Conservation (phyloP, 257 asterid species). For the Primulina tabacum region DNA sequence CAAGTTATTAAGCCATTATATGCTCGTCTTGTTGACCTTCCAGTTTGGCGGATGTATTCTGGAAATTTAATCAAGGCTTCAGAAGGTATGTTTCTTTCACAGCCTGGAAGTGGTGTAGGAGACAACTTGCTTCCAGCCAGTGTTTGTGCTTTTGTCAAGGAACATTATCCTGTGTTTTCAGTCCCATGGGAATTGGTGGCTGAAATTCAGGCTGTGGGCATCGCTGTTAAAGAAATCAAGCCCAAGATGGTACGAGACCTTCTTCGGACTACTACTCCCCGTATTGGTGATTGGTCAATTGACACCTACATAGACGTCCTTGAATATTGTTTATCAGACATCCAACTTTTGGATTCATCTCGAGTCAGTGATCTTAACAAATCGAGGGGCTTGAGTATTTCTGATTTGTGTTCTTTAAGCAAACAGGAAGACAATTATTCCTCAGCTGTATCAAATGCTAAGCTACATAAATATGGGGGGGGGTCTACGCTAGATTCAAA, state of each 20-base stretch:
- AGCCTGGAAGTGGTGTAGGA: constrained; percentile 80
- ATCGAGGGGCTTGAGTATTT: constrained; percentile 32
- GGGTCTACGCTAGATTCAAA: constrained; percentile 38
- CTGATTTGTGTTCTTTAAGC: constrained; percentile 36
- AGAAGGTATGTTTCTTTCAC: constrained; percentile 97
- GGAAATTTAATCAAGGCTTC: constrained; percentile 85
- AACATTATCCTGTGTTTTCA: constrained; percentile 94
- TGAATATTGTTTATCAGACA: constrained; percentile 90
- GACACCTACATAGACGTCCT: constrained; percentile 81
- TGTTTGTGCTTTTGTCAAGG: constrained; percentile 91
- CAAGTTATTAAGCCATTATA: constrained; percentile 79
- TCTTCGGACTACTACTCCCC: constrained; percentile 72
- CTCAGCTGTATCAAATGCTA: constrained; percentile 39
- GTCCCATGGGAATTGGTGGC: constrained; percentile 96
- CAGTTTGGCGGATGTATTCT: constrained; percentile 89
- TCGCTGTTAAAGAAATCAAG: constrained; percentile 75
- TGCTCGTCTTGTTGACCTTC: constrained; percentile 71
- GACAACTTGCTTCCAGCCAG: constrained; percentile 78
- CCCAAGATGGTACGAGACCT: constrained; percentile 95
- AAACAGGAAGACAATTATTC: constrained; percentile 36
- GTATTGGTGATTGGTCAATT: constrained; percentile 58
- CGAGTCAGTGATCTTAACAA: constrained; percentile 33
- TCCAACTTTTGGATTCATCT: constrained; percentile 51
- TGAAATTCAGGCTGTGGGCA: constrained; percentile 83
- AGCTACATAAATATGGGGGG: constrained; percentile 41